These are phyloP conservation scores for Clavulina sp. DNA, from an alignment of 768 basidiomycete genomes.

Conservation along the genomic window DNA sequence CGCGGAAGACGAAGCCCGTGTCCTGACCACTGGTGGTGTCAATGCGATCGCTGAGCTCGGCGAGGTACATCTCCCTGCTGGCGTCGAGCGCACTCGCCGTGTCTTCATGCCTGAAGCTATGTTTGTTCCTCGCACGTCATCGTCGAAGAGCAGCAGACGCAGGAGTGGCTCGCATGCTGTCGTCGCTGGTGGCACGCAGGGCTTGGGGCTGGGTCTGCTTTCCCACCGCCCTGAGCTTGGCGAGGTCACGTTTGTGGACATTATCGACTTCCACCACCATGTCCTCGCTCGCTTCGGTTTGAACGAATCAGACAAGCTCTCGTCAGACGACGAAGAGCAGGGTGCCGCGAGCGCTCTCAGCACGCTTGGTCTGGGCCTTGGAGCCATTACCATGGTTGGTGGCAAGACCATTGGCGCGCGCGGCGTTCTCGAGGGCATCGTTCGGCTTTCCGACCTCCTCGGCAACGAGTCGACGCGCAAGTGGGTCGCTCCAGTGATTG, in stretches of 20 bases:
- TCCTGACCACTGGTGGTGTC: conserved; percentile 46
- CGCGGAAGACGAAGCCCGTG: conserved; percentile 71
- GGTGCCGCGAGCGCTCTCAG: conserved; percentile 43
- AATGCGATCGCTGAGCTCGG: conserved; percentile 47
- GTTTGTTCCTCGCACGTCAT: conserved; percentile 47
- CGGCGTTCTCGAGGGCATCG: conserved; percentile 57
- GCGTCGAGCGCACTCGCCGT: conserved; percentile 61
- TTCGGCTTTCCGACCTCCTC: conserved; percentile 51
- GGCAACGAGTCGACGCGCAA: conserved; percentile 45
- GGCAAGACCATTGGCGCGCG: conserved; percentile 64
- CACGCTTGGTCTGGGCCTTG: conserved; percentile 57
- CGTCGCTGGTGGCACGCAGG: conserved; percentile 60
- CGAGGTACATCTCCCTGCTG: conserved; percentile 59
- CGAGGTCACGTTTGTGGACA: conserved; percentile 64
- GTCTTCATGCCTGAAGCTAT: conserved; percentile 97
- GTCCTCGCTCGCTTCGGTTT: conserved; percentile 50
- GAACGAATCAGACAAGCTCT: conserved; percentile 13
- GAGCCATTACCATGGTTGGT: conserved; percentile 79
- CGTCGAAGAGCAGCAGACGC: conserved; percentile 16
- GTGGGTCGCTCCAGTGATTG: conserved; percentile 78
- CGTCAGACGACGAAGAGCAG: conserved; percentile 13
- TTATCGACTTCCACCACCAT: conserved; percentile 74
- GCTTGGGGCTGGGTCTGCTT: conserved; percentile 61
- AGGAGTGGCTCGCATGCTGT: conserved; percentile 25
- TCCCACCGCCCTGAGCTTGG: conserved; percentile 59